Conservation (phyloP, 2,329 filamentous ascomycete species). For the Neopestalotiopsis sp. region DNA sequence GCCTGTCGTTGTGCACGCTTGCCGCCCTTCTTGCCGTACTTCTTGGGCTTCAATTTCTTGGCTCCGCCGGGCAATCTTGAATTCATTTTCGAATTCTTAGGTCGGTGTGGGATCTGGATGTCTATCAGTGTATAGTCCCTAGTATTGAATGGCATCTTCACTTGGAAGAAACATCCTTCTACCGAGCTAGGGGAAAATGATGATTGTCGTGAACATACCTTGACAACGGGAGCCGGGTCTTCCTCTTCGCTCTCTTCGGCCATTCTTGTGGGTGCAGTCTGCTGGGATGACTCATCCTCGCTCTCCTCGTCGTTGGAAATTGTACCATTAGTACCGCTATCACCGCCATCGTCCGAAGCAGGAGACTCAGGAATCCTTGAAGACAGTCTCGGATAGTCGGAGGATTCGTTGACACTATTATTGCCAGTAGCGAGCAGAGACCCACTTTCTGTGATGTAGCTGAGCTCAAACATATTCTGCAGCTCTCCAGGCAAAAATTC, state of each 20-base stretch:
- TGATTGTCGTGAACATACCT: slow-evolving; percentile 35
- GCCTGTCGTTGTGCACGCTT: slow-evolving; percentile 52
- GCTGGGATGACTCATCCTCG: slow-evolving; percentile 50
- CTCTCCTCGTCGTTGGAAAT: slow-evolving; percentile 59
- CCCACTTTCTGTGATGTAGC: slow-evolving; percentile 64
- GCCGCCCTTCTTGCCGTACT: slow-evolving; percentile 53
- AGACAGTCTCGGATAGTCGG: slow-evolving; percentile 58
- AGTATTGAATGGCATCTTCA: not conserved
- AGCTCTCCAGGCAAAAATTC: slow-evolving; percentile 66
- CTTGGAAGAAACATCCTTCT: not conserved
- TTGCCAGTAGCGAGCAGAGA: slow-evolving; percentile 74
- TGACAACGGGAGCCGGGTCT: slow-evolving; percentile 34
- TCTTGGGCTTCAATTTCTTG: slow-evolving; percentile 55
- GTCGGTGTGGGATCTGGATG: slow-evolving; percentile 25
- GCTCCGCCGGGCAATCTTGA: slow-evolving; percentile 39
- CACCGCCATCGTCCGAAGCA: slow-evolving; percentile 51
- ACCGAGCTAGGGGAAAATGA: not conserved
- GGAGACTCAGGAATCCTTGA: slow-evolving; percentile 48
- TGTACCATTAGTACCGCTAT: slow-evolving; percentile 52
- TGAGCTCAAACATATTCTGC: slow-evolving; percentile 78
- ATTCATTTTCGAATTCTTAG: slow-evolving; percentile 19
- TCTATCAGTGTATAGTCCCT: not conserved
- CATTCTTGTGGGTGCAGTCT: slow-evolving; percentile 55
- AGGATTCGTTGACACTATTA: slow-evolving; percentile 64
- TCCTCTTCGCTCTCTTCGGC: slow-evolving; percentile 64